Percentiles rank a stretch among this genome's conserved stretches.
Conservation (phyloP, 2,329 filamentous ascomycete genomes). For the Diplodia corticola region DNA sequence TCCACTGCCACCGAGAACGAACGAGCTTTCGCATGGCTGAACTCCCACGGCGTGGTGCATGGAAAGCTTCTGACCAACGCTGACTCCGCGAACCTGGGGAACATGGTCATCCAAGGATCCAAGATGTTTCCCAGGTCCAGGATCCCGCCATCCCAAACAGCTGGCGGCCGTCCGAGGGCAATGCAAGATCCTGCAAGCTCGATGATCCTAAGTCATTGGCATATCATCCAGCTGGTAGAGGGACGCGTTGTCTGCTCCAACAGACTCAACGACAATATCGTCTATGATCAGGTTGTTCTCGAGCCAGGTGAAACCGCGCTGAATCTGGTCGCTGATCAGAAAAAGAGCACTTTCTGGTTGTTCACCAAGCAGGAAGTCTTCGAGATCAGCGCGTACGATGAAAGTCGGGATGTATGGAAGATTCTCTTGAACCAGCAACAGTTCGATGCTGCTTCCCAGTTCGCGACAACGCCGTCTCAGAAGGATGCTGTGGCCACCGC, state of each 20-base stretch:
- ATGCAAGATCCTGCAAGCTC: slow-evolving; percentile 73
- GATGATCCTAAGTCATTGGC: slow-evolving; percentile 89
- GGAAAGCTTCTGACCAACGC: slow-evolving; percentile 71
- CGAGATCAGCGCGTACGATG: slow-evolving; percentile 86
- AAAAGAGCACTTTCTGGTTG: slow-evolving; percentile 97
- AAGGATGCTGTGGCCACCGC: slow-evolving; percentile 90
- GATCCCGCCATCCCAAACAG: slow-evolving; percentile 67
- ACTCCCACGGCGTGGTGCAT: slow-evolving; percentile 80
- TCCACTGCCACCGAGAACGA: slow-evolving; percentile 62
- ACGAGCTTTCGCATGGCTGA: slow-evolving; percentile 86
- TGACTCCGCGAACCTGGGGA: slow-evolving; percentile 64
- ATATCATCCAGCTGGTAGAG: slow-evolving; percentile 81
- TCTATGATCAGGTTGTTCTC: slow-evolving; percentile 85
- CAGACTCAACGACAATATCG: slow-evolving; percentile 77
- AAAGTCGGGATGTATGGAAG: slow-evolving; percentile 91
- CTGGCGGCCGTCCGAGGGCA: slow-evolving; percentile 63
- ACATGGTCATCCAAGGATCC: slow-evolving; percentile 73
- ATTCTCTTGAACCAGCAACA: slow-evolving; percentile 85
- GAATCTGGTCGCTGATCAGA: slow-evolving; percentile 83
- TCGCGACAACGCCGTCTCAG: slow-evolving; percentile 76
- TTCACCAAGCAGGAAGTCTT: slow-evolving; percentile 91
- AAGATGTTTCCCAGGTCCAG: slow-evolving; percentile 75
- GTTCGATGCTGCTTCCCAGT: slow-evolving; percentile 84
- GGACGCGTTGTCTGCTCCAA: slow-evolving; percentile 83
- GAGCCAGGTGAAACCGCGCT: slow-evolving; percentile 76